phyloP scores from a whole-genome alignment of 169 alveolate species.

The Cryptosporidium viatorum region DNA sequence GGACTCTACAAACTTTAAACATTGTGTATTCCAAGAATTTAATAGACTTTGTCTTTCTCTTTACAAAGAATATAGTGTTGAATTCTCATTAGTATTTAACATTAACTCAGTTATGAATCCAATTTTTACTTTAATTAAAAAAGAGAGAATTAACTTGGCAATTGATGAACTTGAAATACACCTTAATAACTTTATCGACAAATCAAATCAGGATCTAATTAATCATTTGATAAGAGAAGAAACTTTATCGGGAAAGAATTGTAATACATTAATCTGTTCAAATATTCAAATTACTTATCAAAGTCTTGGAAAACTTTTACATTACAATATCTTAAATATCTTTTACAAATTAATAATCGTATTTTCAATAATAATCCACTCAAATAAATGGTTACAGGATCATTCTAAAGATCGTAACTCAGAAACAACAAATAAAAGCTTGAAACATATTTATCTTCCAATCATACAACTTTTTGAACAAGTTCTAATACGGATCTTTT shows the following conservation, averaged over 20 bases:
- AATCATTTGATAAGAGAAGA: not conserved
- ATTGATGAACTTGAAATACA: constrained; percentile 59
- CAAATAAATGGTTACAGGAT: not conserved
- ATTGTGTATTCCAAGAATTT: not conserved
- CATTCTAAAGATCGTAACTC: not conserved
- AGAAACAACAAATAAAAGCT: not conserved
- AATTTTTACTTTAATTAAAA: constrained; percentile 26
- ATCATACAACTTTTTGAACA: constrained; percentile 45
- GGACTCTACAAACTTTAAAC: not conserved
- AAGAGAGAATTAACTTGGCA: constrained; percentile 44
- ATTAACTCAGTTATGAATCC: constrained; percentile 26
- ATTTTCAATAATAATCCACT: constrained; percentile 6
- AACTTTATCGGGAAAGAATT: not conserved
- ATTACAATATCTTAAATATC: not conserved
- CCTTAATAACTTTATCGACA: constrained; percentile 22
- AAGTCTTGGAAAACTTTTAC: not conserved
- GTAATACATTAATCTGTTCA: not conserved
- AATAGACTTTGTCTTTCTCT: not conserved
- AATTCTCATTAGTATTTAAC: not conserved
- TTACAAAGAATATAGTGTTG: not conserved
- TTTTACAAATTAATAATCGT: constrained; percentile 26
- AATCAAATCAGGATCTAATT: not conserved
- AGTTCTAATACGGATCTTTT: constrained; percentile 1
- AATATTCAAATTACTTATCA: not conserved
- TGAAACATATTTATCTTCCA: constrained; percentile 19